A percentile compares a stretch with the other conserved stretches of the same genome.
Conservation (phyloP, 164 flowering plant genomes). For the Magnolia changhungtana region DNA sequence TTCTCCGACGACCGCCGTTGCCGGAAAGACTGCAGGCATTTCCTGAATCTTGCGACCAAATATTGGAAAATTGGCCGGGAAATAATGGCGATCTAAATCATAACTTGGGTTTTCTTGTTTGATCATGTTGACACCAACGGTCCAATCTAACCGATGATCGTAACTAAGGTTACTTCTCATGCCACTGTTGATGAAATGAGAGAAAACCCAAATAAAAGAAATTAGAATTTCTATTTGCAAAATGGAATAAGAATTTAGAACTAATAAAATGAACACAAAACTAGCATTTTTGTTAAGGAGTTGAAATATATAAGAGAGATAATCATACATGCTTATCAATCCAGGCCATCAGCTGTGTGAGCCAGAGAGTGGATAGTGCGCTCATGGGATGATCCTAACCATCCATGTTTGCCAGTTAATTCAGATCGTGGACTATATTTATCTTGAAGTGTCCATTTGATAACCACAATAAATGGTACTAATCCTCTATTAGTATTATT, state of each 20-base stretch:
- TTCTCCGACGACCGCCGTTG: not conserved
- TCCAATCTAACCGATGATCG: not conserved
- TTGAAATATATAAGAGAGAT: too few relatives aligned
- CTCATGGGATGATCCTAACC: not conserved
- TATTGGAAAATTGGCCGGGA: not conserved
- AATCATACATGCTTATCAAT: too few relatives aligned
- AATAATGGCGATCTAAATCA: not conserved
- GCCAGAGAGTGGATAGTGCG: too few relatives aligned
- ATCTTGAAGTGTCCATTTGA: too few relatives aligned
- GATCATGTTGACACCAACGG: not conserved
- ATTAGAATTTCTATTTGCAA: not conserved
- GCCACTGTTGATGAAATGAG: not conserved
- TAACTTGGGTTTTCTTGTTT: slow-evolving; percentile 5
- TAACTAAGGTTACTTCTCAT: not conserved
- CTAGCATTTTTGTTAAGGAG: too few relatives aligned
- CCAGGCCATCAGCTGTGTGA: too few relatives aligned
- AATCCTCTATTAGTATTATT: too few relatives aligned
- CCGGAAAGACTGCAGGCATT: not conserved
- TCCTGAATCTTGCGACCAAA: not conserved
- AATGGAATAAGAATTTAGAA: not conserved
- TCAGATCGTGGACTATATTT: not conserved
- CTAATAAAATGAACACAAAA: too few relatives aligned
- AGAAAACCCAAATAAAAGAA: not conserved
- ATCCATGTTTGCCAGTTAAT: not conserved
- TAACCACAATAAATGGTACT: too few relatives aligned